Base-by-base conservation (phyloP, 495 filamentous ascomycete species). In the Xylaria bambusicola region DNA sequence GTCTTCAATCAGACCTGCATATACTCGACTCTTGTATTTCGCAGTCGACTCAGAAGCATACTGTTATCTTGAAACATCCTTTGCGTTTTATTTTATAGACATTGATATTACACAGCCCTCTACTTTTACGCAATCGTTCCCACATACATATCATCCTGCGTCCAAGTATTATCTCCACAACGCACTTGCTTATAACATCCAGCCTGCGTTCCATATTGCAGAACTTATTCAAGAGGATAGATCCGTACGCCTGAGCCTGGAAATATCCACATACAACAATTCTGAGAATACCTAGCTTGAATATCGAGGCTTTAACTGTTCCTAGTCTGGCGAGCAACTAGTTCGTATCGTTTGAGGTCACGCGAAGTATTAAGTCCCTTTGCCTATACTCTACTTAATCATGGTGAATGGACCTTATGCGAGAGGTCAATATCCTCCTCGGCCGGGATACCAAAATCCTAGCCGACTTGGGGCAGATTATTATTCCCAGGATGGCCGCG, bases 331-430 rank as follows among this genome's bases (percentile, higher is more conserved):
- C n/a, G n/a, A n/a, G n/a, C n/a, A n/a, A n/a, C n/a, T n/a, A n/a
- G n/a, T n/a, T n/a, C n/a, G n/a, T n/a, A n/a, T n/a, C n/a, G n/a
- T n/a, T n/a, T n/a, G n/a, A n/a, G n/a, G n/a, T n/a, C n/a, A n/a
- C n/a, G n/a, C n/a, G n/a, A n/a, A n/a, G n/a, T 33, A 33, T 33
- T 10, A 33, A 33, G 29, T 33, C 6, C 9, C n/a, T 24, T 48
- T 21, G 15, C 2, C 12, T 41, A 9, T 10, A 1, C 6, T 33
- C 17, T 6, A 31, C 42, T 24, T 47, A 61, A 52, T 48, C 60
- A 70, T 70, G 67, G 67, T 67, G n/a, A 66, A 70, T 7, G 20
- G 40, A 29, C 52, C 38, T 18, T 54, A 63, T 15, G 45, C 56
- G 1, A 64, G 64, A 60, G 57, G 59, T n/a, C 50, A 58, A 31